Evolutionary conservation across 805 yeast species (phyloP), one percentile per base, ranked within the genome.

Genomic region (Wickerhamomyces subpelliculosus): DNA sequence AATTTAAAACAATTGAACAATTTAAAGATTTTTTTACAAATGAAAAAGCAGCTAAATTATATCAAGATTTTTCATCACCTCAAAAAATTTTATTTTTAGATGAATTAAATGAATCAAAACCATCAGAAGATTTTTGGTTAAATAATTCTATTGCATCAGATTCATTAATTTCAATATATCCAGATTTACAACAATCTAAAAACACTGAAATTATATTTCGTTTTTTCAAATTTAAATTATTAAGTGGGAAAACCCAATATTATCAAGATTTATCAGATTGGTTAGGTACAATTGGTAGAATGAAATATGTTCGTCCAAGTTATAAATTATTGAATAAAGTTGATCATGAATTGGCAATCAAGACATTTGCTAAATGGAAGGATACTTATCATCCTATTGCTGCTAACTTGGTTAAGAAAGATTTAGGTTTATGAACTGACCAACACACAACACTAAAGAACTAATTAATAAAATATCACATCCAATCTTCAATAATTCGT

Each of bases 221-320:
- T 56, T 83, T 86, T 80, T 85, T 70, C 58, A 67, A 78, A 42
- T 69, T 87, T 37, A 78, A 83, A 48, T 67, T 85, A 8, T 62
- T 68, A 0, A 82, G 81, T 23, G 63, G 68, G 22, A 62, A 75
- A 39, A 44, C 54, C 11, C 58, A 66, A 25, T 64, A 65, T 36
- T 73, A 80, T 56, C 62, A 61, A 40, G 62, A 61, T 32, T 64
- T 88, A 33, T 87, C 94, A 4, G 75, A 76, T 37, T 88, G 95
- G 95, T 70, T 88, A 39, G 94, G 90, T 11, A 79, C 89, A 3
- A 93, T 88, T 18, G 96, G 96, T 17, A 75, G 96, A 67, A 88
- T 88, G 96, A 88, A 88, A 65, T 88, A 80, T 55, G 95, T 85
- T 20, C 74, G 96, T 60, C 95, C 96, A 23, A 86, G 93, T 4